Base-by-base conservation (phyloP, 75 land plant species). In the Ceratopteris richardii region DNA sequence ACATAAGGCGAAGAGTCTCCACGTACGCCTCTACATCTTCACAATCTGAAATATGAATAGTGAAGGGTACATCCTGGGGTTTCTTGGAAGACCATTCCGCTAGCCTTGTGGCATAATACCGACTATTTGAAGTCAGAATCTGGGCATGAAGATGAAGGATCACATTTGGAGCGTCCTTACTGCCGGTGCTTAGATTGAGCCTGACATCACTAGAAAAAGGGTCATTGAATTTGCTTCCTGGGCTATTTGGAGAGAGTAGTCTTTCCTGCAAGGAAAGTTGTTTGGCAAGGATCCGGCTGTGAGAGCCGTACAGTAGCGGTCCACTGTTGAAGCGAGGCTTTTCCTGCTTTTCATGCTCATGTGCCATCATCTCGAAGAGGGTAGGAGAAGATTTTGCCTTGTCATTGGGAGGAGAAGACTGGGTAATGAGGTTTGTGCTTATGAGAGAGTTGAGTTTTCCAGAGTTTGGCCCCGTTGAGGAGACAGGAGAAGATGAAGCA, bases 281-380 rank as follows among this genome's bases (percentile, higher is more conserved):
- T 9, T 33, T 33, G 37, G 7, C 37, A 33, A 33, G 37, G 9
- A 3, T 33, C 37, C 37, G 37, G 7, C 3, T 33, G 9, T 4
- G 3, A 33, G 37, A 9, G 37, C 37, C 37, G 9, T 33, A 4
- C 37, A 33, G 37, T 9, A 33, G 37, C 9, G 37, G 37, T 4
- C 37, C 37, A 9, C 37, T 33, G 14, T 37, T 24, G 24, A 23
- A 31, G 5, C 25, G 20, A n/a, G 11, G 12, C 0, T 31, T 31
- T 12, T 57, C 59, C 29, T 73, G 69, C 60, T 65, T 9, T 80
- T 75, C 95, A 31, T 84, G 89, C 76, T 88, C 97, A 56, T 73
- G 77, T 1, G 84, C 79, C 97, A 92, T 92, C 97, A 92, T 92
- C 55, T 92, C 97, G 69, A 88, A 82, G 48, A 92, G 82, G 18